Conservation (phyloP, 1,139 yeast species). For the Pichia sp. region DNA sequence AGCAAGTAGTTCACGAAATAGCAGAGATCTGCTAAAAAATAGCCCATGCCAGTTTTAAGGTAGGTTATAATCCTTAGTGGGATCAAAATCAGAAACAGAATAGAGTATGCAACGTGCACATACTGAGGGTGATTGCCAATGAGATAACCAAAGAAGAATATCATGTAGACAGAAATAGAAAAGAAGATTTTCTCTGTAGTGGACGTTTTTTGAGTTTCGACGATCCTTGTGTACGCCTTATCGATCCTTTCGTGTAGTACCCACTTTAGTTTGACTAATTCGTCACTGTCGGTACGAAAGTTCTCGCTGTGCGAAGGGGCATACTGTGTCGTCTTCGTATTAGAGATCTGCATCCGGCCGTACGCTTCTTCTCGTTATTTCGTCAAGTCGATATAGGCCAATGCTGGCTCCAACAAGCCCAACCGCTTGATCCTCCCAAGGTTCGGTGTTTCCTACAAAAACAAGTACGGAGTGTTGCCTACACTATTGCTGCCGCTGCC, state of each 20-base stretch:
- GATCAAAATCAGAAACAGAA: constrained; percentile 57
- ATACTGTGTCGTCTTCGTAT: constrained; percentile 14
- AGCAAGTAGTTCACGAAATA: constrained; percentile 79
- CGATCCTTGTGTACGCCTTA: constrained; percentile 55
- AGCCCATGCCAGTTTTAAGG: constrained; percentile 74
- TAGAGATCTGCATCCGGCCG: constrained; percentile 22
- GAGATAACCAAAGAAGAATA: constrained; percentile 69
- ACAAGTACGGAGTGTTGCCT: constrained; percentile 9
- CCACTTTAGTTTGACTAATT: constrained; percentile 31
- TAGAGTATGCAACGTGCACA: constrained; percentile 74
- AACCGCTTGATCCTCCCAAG: constrained; percentile 34
- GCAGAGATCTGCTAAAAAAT: constrained; percentile 88
- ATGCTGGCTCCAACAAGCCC: constrained; percentile 37
- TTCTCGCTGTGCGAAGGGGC: constrained; percentile 9
- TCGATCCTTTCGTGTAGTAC: constrained; percentile 40
- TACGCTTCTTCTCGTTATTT: constrained; percentile 24
- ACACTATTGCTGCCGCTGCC: not conserved
- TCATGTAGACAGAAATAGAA: constrained; percentile 62
- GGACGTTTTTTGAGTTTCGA: constrained; percentile 49
- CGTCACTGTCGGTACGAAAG: constrained; percentile 25
- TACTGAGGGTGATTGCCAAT: constrained; percentile 75
- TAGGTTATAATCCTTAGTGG: constrained; percentile 84
- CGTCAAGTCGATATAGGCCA: constrained; percentile 29
- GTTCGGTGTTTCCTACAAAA: constrained; percentile 16
- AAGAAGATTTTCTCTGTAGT: constrained; percentile 79